These are phyloP conservation scores for Pharnaceum exiguum DNA, from an alignment of 148 eudicot species.

Conservation along the genomic window DNA sequence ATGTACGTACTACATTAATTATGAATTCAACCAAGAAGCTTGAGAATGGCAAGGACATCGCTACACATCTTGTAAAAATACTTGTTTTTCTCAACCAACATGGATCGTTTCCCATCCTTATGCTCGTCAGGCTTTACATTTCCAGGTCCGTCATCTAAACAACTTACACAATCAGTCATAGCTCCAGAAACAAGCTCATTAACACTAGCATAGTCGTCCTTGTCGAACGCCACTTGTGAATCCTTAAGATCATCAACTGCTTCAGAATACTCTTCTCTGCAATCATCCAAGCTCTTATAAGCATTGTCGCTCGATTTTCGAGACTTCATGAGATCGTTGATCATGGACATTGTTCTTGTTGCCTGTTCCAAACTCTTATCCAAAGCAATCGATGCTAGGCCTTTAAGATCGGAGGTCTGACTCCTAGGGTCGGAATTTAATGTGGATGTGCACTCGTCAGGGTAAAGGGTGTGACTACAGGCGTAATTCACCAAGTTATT, in stretches of 20 bases:
- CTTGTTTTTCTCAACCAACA: conserved; percentile 5
- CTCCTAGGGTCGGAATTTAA: conserved; percentile 11
- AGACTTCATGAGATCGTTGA: neutral
- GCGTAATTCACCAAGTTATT: conserved; percentile 11
- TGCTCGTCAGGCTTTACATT: neutral
- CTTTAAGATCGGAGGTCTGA: conserved; percentile 5
- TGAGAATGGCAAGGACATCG: conserved; percentile 12
- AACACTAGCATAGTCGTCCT: neutral
- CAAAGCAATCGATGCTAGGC: conserved; percentile 10
- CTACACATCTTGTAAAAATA: conserved; percentile 13
- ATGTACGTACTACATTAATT: neutral
- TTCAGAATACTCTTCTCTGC: conserved; percentile 11
- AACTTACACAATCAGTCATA: conserved; percentile 11
- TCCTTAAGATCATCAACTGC: conserved; percentile 15
- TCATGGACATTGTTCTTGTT: neutral
- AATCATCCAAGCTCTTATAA: neutral
- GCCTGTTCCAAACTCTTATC: conserved; percentile 9
- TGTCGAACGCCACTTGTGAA: neutral
- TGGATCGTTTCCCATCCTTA: neutral
- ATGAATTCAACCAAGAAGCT: conserved; percentile 6
- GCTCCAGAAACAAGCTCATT: conserved; percentile 17
- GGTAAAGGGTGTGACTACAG: conserved; percentile 17
- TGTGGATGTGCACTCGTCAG: conserved; percentile 1
- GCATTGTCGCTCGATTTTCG: neutral
- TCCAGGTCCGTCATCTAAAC: conserved; percentile 8